Conservation (phyloP, 176 grass and related monocot genomes). For the Aegilops bicornis region DNA sequence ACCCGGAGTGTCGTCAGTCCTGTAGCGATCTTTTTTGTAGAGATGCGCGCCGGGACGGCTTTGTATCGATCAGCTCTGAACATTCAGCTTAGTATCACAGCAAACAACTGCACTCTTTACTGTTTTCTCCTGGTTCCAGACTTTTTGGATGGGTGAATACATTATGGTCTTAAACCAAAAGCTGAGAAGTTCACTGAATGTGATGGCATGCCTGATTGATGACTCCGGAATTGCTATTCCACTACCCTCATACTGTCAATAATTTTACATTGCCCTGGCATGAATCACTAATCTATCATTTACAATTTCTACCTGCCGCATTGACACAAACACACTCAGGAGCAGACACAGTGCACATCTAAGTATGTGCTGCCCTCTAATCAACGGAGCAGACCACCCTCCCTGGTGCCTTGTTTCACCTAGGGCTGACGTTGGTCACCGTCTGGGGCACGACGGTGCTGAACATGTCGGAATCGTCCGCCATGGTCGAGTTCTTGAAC, state of each 20-base stretch:
- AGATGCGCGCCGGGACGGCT: slow-evolving; percentile 22
- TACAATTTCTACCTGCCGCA: slow-evolving; percentile 28
- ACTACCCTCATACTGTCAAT: too few relatives aligned
- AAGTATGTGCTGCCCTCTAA: not conserved
- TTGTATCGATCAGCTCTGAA: slow-evolving; percentile 37
- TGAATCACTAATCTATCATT: slow-evolving; percentile 31
- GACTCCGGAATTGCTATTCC: not conserved
- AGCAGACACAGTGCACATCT: not conserved
- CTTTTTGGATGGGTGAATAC: not conserved
- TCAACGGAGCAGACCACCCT: not conserved
- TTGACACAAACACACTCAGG: not conserved
- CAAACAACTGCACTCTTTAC: slow-evolving; percentile 17
- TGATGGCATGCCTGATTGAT: not conserved
- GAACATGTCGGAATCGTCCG: slow-evolving; percentile 39
- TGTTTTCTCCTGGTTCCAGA: slow-evolving; percentile 10
- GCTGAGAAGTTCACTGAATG: slow-evolving; percentile 6
- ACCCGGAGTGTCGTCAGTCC: slow-evolving; percentile 7
- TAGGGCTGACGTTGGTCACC: slow-evolving; percentile 45
- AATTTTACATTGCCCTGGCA: slow-evolving; percentile 27
- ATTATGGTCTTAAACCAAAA: slow-evolving; percentile 7
- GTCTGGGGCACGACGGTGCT: slow-evolving; percentile 38
- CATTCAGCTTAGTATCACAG: slow-evolving; percentile 40
- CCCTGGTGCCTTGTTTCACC: slow-evolving; percentile 34
- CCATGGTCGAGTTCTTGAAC: slow-evolving; percentile 23
- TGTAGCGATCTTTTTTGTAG: slow-evolving; percentile 50